Base-by-base conservation (phyloP, 305 asterid genomes). In the Galium porrigens region DNA sequence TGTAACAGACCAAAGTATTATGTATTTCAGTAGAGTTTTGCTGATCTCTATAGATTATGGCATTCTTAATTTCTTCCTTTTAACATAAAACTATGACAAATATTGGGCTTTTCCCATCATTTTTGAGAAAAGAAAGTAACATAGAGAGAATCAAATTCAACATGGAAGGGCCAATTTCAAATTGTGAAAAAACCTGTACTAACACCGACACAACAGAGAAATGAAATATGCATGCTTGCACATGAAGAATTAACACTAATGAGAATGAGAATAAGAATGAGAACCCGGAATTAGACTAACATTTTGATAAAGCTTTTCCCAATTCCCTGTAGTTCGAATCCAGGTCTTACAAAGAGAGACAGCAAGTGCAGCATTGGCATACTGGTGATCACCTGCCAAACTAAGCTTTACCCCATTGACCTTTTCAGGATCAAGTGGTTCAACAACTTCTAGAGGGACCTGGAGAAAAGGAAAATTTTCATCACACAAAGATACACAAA, bases 301-400 rank as follows among this genome's bases (percentile, higher is more conserved):
- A 68, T 83, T 77, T 68, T 71, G 70, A 70, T 81, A 80, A 63
- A 79, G 80, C 76, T 78, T 82, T 63, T 76, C 80, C 90, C 85
- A 83, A 71, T 81, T 78, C 69, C 95, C 90, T 11, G 90, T 83
- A 36, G 77, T 73, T 66, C 66, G 77, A 72, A 90, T 85, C 97
- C 95, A 90, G 74, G 86, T 77, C 80, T 78, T 80, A 69, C 95
- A 90, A 74, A 87, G 94, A 69, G 88, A 82, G 66, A 83, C 85
- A 49, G 95, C 95, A 65, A 90, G 95, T 73, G 88, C 84, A 71
- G 94, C 95, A 76, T 87, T 90, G n/a, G 77, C 77, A 61, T 80
- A 79, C 74, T 90, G 97, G 79, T 87, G 95, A 70, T 86, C 90
- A 44, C 97, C 97, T 32, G 89, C 83, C 79, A 90, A 82, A 78